These are phyloP conservation scores for Chrysoporthe cubensis DNA, from an alignment of 2,329 filamentous ascomycete species.

Conservation along the genomic window DNA sequence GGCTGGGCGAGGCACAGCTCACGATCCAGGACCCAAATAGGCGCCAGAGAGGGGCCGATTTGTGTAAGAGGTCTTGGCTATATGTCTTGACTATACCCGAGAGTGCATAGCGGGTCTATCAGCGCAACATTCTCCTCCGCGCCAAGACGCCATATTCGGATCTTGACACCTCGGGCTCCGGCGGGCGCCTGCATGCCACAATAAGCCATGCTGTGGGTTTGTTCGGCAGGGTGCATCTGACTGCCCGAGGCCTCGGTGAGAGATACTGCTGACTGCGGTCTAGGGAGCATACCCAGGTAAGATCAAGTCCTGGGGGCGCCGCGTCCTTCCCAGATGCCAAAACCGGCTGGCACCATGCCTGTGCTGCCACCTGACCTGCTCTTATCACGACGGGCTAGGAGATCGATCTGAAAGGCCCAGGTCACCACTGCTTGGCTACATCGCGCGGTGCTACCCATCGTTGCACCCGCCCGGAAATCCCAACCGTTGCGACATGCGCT, in stretches of 20 bases:
- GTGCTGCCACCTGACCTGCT: neutral
- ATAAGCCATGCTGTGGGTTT: slow-evolving; percentile 8
- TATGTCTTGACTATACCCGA: neutral
- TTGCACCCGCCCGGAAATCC: slow-evolving; percentile 19
- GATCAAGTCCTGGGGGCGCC: neutral
- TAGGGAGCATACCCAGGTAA: neutral
- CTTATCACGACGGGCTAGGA: neutral
- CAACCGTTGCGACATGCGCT: slow-evolving; percentile 19
- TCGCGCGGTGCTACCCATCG: slow-evolving; percentile 14
- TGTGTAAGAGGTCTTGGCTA: neutral
- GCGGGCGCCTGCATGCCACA: slow-evolving; percentile 16
- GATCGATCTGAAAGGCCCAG: neutral
- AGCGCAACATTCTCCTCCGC: slow-evolving; percentile 13
- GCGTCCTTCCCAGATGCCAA: neutral
- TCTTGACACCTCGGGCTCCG: slow-evolving; percentile 17
- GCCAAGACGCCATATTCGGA: slow-evolving; percentile 24
- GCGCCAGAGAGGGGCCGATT: neutral
- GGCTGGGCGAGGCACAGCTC: neutral
- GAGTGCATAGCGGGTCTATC: slow-evolving; percentile 1
- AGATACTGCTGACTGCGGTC: neutral
- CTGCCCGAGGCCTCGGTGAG: slow-evolving; percentile 4
- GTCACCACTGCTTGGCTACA: neutral
- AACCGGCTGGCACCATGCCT: neutral
- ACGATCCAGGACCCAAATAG: neutral
- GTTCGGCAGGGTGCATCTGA: slow-evolving; percentile 21